Percentiles rank a stretch among this genome's conserved stretches.
Evolutionary conservation across 768 basidiomycete species (phyloP).

Genomic region (Multifurca ochricompacta): DNA sequence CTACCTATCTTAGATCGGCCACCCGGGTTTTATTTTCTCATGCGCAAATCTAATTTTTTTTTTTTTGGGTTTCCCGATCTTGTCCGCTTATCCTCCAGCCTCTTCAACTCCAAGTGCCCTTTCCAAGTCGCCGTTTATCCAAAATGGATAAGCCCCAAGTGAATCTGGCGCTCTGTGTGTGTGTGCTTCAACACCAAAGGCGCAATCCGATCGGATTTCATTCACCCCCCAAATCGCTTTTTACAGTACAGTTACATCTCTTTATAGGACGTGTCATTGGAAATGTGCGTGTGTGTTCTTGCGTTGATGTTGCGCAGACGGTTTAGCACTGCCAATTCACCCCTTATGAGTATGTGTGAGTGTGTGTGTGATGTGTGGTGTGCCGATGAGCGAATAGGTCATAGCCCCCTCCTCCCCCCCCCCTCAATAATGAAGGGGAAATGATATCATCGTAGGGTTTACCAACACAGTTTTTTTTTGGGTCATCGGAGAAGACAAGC

Average conservation of each 20-base stretch:
- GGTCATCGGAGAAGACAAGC: slow-evolving; percentile 8
- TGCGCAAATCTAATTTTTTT: slow-evolving; percentile 5
- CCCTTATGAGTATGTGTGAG: too few relatives aligned
- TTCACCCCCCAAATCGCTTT: neutral
- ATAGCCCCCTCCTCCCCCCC: neutral
- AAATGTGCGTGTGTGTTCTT: too few relatives aligned
- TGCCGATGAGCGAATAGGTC: neutral
- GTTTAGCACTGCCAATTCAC: too few relatives aligned
- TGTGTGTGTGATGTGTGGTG: too few relatives aligned
- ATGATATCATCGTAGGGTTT: slow-evolving; percentile 14
- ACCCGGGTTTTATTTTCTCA: slow-evolving; percentile 8
- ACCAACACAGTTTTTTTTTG: neutral
- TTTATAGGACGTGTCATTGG: too few relatives aligned
- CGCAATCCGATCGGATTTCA: slow-evolving; percentile 12
- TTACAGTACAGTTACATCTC: neutral
- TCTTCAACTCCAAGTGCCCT: neutral
- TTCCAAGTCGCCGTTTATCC: slow-evolving; percentile 16
- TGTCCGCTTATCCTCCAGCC: neutral
- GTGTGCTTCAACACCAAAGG: neutral
- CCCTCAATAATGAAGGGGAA: too few relatives aligned
- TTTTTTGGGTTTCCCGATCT: too few relatives aligned
- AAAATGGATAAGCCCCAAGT: slow-evolving; percentile 16
- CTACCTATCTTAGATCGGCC: neutral
- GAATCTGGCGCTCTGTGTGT: slow-evolving; percentile 5
- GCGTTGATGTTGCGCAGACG: neutral